Base-by-base conservation (phyloP, 2,329 filamentous ascomycete species). In the Thelonectria olida region DNA sequence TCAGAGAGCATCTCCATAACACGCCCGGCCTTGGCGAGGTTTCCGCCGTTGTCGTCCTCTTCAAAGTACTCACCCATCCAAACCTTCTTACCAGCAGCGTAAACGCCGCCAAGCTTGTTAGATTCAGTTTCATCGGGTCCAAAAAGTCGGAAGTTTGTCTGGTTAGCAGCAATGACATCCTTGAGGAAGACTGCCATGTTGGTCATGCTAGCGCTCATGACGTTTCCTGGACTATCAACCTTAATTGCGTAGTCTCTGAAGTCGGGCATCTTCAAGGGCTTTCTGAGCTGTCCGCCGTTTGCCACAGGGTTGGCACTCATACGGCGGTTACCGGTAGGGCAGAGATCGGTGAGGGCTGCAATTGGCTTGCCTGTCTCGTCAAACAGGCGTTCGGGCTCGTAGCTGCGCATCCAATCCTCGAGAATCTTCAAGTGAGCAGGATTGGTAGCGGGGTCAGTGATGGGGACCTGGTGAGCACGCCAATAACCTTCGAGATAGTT, bases 1-100 rank as follows among this genome's bases (percentile, higher is more conserved):
- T 94, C 91, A 17, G 88, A 91, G n/a, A 94, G 84, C 74, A 93
- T 93, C 75, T 94, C 91, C 90, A 94, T 93, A 34, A 93, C 91
- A 25, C 90, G 85, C 15, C 91, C 91, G 13, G 84, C 82, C 17
- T 81, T 84, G 6, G 88, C 84, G 22, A 94, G 80, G 70, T 94
- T 93, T 63, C 91, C 91, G 9, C 91, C 91, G 70, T 93, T 88
- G 7, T 79, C 77, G 69, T 94, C 91, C 72, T 93, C 91, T 4
- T 91, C 88, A 63, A 93, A 91, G 74, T 91, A 92, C 50, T 92
- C 90, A 6, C 86, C 91, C 80, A 93, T 82, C 91, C 91, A 93
- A 4, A 92, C 90, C 77, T 93, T 93, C 83, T 92, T 91, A 5
- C 88, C 88, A 1, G 85, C 89, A 59, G 90, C 84, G 74, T 93